Evolutionary conservation across 306 rosid species (phyloP).

Genomic region (Cercis canadensis): DNA sequence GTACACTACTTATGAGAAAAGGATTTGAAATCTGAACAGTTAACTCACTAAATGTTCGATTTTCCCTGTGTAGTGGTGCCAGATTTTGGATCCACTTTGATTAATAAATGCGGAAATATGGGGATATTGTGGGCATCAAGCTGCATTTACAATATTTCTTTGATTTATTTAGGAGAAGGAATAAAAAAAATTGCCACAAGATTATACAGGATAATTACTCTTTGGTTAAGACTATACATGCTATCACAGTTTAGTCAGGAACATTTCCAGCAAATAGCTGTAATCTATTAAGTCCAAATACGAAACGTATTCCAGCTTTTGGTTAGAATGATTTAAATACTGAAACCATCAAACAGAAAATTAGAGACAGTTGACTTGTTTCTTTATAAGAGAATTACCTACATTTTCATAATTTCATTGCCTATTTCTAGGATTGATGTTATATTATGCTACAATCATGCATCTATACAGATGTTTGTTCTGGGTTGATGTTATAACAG

Average conservation of each 20-base stretch:
- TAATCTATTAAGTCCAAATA: too few species aligned
- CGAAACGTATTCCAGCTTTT: too few species aligned
- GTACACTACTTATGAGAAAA: too few species aligned
- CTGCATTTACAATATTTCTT: conserved; percentile 14
- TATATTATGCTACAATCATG: not conserved
- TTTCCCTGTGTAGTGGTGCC: too few species aligned
- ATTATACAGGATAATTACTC: not conserved
- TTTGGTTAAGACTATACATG: conserved; percentile 4
- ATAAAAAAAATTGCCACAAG: not conserved
- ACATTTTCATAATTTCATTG: conserved; percentile 1
- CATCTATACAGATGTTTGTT: not conserved
- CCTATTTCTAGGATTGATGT: not conserved
- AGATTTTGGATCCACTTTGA: too few species aligned
- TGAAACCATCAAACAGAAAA: conserved; percentile 19
- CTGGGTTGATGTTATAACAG: conserved; percentile 6
- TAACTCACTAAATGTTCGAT: too few species aligned
- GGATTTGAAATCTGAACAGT: too few species aligned
- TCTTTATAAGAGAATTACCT: conserved; percentile 7
- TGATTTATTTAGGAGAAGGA: conserved; percentile 12
- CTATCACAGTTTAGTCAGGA: too few species aligned
- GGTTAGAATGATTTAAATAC: not conserved
- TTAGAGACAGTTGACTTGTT: not conserved
- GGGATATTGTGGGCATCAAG: too few species aligned
- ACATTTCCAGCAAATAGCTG: too few species aligned
- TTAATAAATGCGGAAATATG: too few species aligned